Conservation (phyloP, 495 filamentous ascomycete genomes). For the Neurospora terricola region DNA sequence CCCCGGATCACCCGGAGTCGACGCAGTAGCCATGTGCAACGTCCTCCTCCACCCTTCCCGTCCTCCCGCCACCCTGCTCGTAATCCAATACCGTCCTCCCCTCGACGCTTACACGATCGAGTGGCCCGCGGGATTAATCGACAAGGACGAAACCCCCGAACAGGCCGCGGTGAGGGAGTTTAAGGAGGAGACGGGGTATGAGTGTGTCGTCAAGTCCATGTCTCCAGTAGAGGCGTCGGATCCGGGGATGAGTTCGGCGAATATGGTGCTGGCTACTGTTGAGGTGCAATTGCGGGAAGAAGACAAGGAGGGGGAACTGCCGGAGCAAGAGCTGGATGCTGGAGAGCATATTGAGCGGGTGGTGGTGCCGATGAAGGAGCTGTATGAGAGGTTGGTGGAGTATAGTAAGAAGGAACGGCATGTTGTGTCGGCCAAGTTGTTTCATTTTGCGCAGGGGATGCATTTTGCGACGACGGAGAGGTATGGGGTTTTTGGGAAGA, state of each 20-base stretch:
- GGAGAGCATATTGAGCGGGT: conserved; percentile 80
- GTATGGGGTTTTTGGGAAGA: conserved; percentile 18
- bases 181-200: conserved; percentile 84
- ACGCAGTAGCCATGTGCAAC: conserved; percentile 47
- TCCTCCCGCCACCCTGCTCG: conserved; percentile 38
- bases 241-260: conserved; percentile 73
- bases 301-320: conserved; percentile 20
- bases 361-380: conserved; percentile 52
- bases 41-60: conserved; percentile 40
- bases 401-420: conserved; percentile 28
- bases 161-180: conserved; percentile 75
- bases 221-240: conserved; percentile 32
- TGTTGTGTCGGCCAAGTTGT: conserved; percentile 33
- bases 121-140: conserved; percentile 75
- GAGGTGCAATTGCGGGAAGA: conserved; percentile 54
- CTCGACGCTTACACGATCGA: conserved; percentile 69
- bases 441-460: conserved; percentile 37
- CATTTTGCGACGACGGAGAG: conserved; percentile 28
- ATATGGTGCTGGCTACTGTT: conserved; percentile 71
- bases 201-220: conserved; percentile 20
- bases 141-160: conserved; percentile 67
- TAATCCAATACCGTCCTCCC: conserved; percentile 65
- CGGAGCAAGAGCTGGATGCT: conserved; percentile 64
- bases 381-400: conserved; percentile 39
- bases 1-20: conserved; percentile 23